phyloP scores from a whole-genome alignment of 2,329 filamentous ascomycete species.

The Dothiorella sarmentorum region DNA sequence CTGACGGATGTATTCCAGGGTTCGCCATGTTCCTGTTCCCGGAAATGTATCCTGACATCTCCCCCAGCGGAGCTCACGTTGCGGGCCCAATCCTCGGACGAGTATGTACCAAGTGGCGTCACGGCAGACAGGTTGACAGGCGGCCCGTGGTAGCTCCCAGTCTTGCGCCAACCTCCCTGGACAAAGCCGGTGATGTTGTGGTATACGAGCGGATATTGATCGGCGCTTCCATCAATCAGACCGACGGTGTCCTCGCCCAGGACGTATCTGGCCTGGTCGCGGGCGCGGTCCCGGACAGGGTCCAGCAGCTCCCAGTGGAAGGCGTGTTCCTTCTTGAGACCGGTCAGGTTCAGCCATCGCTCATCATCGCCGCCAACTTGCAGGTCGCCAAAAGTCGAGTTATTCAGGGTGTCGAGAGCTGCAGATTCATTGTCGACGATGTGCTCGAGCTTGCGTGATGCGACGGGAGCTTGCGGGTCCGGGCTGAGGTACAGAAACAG shows the following conservation, averaged over 20 bases:
- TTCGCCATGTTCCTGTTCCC: slow-evolving; percentile 46
- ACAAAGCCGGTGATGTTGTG: slow-evolving; percentile 74
- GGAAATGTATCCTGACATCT: slow-evolving; percentile 65
- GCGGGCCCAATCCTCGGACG: slow-evolving; percentile 64
- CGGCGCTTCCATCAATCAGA: slow-evolving; percentile 13
- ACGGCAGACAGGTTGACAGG: slow-evolving; percentile 52
- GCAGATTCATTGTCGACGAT: slow-evolving; percentile 12
- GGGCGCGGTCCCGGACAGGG: slow-evolving; percentile 62
- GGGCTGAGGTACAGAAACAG: slow-evolving; percentile 15
- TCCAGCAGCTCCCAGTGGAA: slow-evolving; percentile 75
- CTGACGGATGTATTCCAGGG: slow-evolving; percentile 51
- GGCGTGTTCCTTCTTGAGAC: slow-evolving; percentile 68
- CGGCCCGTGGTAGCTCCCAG: slow-evolving; percentile 16
- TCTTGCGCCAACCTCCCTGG: slow-evolving; percentile 69
- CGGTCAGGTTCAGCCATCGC: slow-evolving; percentile 61
- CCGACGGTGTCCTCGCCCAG: slow-evolving; percentile 34
- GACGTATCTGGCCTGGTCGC: slow-evolving; percentile 49
- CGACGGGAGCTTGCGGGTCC: slow-evolving; percentile 13
- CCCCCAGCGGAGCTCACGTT: slow-evolving; percentile 76
- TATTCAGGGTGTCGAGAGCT: slow-evolving; percentile 37
- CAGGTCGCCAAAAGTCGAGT: slow-evolving; percentile 51
- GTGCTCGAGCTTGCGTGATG: slow-evolving; percentile 5
- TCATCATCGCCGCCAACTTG: slow-evolving; percentile 36
- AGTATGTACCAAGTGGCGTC: slow-evolving; percentile 64
- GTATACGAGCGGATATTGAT: slow-evolving; percentile 46